Evolutionary conservation across 1,284 basidiomycete genomes (phyloP).

Genomic region (Apiotrichum montevideense): DNA sequence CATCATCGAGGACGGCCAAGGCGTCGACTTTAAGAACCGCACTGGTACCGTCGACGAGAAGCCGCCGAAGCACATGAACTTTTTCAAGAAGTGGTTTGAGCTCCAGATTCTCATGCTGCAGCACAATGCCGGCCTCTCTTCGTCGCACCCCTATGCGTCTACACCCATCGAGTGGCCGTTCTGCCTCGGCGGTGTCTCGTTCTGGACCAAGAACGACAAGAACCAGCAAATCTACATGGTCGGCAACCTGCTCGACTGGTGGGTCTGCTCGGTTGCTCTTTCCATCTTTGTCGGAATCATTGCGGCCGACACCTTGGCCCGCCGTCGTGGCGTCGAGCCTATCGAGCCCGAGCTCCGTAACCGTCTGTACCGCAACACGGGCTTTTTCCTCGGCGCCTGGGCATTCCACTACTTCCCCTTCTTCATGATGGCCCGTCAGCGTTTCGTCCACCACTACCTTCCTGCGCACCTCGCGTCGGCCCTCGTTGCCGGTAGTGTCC

Average conservation of each 20-base stretch:
- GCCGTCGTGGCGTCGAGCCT: slow-evolving; percentile 75
- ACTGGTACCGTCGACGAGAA: slow-evolving; percentile 55
- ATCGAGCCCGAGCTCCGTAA: slow-evolving; percentile 81
- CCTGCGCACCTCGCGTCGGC: slow-evolving; percentile 89
- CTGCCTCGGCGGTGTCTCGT: slow-evolving; percentile 87
- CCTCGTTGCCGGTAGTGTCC: slow-evolving; percentile 80
- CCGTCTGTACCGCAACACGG: slow-evolving; percentile 86
- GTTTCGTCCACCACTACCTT: slow-evolving; percentile 97
- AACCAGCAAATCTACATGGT: slow-evolving; percentile 94
- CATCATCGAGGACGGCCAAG: slow-evolving; percentile 64
- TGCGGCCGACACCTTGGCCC: slow-evolving; percentile 79
- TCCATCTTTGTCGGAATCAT: slow-evolving; percentile 85
- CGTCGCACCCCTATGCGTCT: slow-evolving; percentile 91
- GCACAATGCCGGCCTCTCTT: slow-evolving; percentile 92
- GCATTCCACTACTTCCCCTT: slow-evolving; percentile 94
- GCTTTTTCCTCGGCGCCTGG: slow-evolving; percentile 94
- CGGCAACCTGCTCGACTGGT: slow-evolving; percentile 93
- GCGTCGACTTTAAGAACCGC: slow-evolving; percentile 56
- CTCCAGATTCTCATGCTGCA: slow-evolving; percentile 93
- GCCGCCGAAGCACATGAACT: slow-evolving; percentile 72
- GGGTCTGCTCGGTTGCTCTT: slow-evolving; percentile 78
- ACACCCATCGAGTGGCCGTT: slow-evolving; percentile 97
- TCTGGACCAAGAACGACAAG: slow-evolving; percentile 84
- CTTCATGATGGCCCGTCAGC: slow-evolving; percentile 94
- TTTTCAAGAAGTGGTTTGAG: slow-evolving; percentile 92